Evolutionary conservation across 306 rosid genomes (phyloP).

Genomic region (Vigna hirtella): DNA sequence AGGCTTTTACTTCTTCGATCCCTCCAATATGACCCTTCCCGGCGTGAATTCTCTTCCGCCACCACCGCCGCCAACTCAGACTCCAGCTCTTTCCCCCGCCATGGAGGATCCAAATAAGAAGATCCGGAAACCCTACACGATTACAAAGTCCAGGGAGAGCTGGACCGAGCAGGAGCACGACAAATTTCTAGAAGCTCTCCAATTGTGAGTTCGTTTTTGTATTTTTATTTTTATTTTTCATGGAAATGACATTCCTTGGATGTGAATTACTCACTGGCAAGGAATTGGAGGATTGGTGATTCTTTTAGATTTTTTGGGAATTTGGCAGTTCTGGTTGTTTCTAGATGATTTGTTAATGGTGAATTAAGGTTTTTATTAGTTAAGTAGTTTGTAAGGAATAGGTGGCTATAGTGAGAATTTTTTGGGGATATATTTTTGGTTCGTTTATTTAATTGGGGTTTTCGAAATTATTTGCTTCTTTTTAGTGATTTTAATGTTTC

Average conservation of each 20-base stretch:
- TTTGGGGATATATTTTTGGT: neutral
- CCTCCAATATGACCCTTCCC: slow-evolving; percentile 61
- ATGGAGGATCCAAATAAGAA: slow-evolving; percentile 68
- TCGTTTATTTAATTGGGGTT: neutral
- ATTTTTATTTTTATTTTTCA: neutral
- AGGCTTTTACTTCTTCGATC: slow-evolving; percentile 69
- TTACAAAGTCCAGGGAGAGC: slow-evolving; percentile 94
- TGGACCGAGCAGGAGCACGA: slow-evolving; percentile 98
- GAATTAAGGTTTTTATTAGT: neutral
- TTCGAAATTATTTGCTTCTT: neutral
- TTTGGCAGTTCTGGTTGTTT: neutral
- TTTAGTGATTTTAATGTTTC: slow-evolving; percentile 6
- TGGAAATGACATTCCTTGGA: neutral
- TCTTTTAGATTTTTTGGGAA: neutral
- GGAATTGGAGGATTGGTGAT: neutral
- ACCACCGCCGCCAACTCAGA: slow-evolving; percentile 25
- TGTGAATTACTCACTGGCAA: neutral
- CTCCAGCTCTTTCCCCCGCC: neutral
- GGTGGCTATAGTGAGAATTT: slow-evolving; percentile 1
- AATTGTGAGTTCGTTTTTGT: slow-evolving; percentile 64
- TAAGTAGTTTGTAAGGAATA: neutral
- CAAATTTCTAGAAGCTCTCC: slow-evolving; percentile 97
- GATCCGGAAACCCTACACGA: slow-evolving; percentile 88
- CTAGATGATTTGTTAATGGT: slow-evolving; percentile 8
- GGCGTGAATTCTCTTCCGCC: slow-evolving; percentile 56